Percentiles rank a stretch among this genome's conserved stretches.
Evolutionary conservation across 768 basidiomycete genomes (phyloP).

Genomic region (Tephrocybe rancida): DNA sequence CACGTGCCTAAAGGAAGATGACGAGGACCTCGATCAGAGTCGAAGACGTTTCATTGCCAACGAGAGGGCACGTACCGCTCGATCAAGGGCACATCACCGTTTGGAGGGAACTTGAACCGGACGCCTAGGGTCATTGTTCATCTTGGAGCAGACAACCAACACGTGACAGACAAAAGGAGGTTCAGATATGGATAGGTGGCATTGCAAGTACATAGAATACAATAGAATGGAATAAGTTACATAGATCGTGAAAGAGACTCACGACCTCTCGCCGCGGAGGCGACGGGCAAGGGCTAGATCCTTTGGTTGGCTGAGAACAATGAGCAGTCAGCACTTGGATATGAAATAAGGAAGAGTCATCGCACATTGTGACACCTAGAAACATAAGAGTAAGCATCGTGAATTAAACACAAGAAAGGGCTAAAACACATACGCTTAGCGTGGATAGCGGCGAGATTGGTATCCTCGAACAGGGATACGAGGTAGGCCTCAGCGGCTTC

Average conservation of each 20-base stretch:
- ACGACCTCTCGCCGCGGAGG: slow-evolving; percentile 24
- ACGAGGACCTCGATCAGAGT: too few species aligned
- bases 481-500: slow-evolving; percentile 24
- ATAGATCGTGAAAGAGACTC: neutral
- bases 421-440: slow-evolving; percentile 18
- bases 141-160: neutral
- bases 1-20: slow-evolving; percentile 25
- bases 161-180: neutral
- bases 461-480: slow-evolving; percentile 22
- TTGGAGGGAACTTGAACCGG: too few species aligned
- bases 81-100: neutral
- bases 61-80: slow-evolving; percentile 5
- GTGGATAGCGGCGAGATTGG: slow-evolving; percentile 23
- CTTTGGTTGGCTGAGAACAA: slow-evolving; percentile 24
- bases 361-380: slow-evolving; percentile 24
- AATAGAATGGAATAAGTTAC: slow-evolving; percentile 11
- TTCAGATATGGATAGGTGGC: neutral
- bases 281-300: slow-evolving; percentile 23
- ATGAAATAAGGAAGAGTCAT: slow-evolving; percentile 4
- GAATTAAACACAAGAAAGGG: neutral
- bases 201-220: slow-evolving; percentile 15
- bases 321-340: too few species aligned
- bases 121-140: neutral
- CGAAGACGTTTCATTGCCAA: slow-evolving; percentile 15
- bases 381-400: neutral